Evolutionary conservation across 2,329 filamentous ascomycete genomes (phyloP), one percentile per base, ranked within the genome.

Genomic region (Knufia fluminis): DNA sequence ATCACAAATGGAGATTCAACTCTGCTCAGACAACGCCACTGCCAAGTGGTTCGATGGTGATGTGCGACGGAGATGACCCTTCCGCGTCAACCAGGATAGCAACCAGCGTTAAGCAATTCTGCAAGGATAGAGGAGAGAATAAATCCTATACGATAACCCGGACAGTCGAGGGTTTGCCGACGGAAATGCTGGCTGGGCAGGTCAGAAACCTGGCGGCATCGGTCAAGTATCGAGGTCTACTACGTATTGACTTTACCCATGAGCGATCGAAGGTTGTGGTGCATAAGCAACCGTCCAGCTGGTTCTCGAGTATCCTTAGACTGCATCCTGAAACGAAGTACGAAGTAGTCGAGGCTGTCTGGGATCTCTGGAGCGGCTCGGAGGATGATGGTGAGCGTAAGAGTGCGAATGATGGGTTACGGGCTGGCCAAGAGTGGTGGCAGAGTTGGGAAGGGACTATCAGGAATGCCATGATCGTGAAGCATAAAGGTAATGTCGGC

Each of bases 141-240:
- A 50, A 46, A 43, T 36, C 53, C 38, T 56, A 56, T 52, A 50
- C 53, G 2, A 33, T 59, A 9, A 49, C 36, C 28, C 52, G 57
- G 4, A 33, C 26, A 8, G 38, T 51, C 19, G 33, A 44, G 2
- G 52, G 53, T n/a, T 39, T 57, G 31, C 55, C 36, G 6, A 52
- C 40, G 4, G 36, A 32, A 10, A 48, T 57, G 16, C 52, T 62
- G 26, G 60, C 61, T 46, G 60, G 60, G 48, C 55, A 60, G 38
- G 57, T 60, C 23, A 55, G 60, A 45, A 62, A 54, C 22, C 48
- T 62, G 4, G 50, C 61, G 28, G 59, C 59, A 20, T 48, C 56
- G 31, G 55, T 55, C 2, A 60, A 56, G 32, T 62, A 62, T 52
- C 54, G 58, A 17, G 56, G 56, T 33, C 55, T 53, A 43, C 46